phyloP scores from a whole-genome alignment of 2,329 filamentous ascomycete species.

The Aspergillus felis region DNA sequence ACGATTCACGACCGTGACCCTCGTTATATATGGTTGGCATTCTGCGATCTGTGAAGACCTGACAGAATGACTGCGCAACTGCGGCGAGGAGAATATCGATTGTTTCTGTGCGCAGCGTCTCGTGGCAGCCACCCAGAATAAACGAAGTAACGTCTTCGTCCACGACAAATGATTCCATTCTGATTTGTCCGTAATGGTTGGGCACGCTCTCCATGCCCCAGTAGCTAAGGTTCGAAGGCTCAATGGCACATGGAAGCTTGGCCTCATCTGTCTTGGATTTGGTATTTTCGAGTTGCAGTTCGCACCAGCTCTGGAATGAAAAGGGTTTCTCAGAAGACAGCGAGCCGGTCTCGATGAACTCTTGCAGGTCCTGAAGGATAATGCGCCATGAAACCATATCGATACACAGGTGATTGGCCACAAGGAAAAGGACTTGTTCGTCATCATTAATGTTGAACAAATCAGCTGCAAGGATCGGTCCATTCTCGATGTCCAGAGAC shows the following conservation, averaged over 20 bases:
- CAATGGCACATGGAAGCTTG: constrained; percentile 24
- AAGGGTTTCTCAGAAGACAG: constrained; percentile 32
- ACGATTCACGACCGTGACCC: constrained; percentile 47
- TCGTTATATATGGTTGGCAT: constrained; percentile 48
- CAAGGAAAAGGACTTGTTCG: constrained; percentile 15
- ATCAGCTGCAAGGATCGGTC: constrained; percentile 19
- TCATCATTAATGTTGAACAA: constrained; percentile 11
- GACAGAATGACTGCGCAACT: constrained; percentile 42
- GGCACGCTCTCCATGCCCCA: constrained; percentile 32
- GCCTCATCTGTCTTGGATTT: constrained; percentile 14
- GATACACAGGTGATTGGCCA: constrained; percentile 18
- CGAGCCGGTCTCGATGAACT: constrained; percentile 30
- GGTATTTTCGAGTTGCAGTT: constrained; percentile 28
- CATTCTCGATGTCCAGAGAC: constrained; percentile 30
- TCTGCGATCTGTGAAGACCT: constrained; percentile 40
- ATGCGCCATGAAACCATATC: constrained; percentile 30
- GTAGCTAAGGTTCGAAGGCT: constrained; percentile 31
- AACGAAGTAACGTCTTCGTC: constrained; percentile 29
- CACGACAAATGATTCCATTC: constrained; percentile 32
- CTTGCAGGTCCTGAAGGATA: constrained; percentile 34
- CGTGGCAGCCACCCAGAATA: constrained; percentile 30
- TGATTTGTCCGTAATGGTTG: constrained; percentile 35
- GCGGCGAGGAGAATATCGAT: constrained; percentile 36
- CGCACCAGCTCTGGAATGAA: constrained; percentile 39
- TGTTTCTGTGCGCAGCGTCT: constrained; percentile 33